phyloP scores from a whole-genome alignment of 139 green algal species.

The Edaphochlamys debaryana region DNA sequence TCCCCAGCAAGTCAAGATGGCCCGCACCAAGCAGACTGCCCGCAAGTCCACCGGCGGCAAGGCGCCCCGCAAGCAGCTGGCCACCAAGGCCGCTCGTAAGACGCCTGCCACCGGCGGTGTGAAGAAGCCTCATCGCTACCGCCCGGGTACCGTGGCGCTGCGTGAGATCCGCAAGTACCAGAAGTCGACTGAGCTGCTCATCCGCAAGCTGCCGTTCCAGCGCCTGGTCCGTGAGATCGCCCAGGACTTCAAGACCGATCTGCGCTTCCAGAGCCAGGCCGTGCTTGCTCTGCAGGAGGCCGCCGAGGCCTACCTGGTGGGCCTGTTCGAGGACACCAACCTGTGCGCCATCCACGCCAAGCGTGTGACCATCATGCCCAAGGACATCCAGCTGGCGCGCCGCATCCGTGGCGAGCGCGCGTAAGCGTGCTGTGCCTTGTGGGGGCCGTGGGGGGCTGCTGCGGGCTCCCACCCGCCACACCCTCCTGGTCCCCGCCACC shows the following conservation, averaged over 20 bases:
- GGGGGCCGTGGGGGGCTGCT: too few relatives aligned
- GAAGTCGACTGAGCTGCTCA: conserved; percentile 93
- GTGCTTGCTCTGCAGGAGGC: conserved; percentile 95
- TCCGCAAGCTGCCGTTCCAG: conserved; percentile 97
- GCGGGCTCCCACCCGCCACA: too few relatives aligned
- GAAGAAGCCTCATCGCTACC: conserved; percentile 90
- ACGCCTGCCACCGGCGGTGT: conserved; percentile 70
- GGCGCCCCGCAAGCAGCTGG: conserved; percentile 94
- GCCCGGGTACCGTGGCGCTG: conserved; percentile 88
- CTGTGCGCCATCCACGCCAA: conserved; percentile 96
- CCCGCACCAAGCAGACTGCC: conserved; percentile 89
- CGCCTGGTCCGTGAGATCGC: conserved; percentile 97
- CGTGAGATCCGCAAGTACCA: conserved; percentile 94
- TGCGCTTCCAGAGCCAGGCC: conserved; percentile 95
- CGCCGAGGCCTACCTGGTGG: conserved; percentile 94
- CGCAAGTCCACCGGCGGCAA: conserved; percentile 89
- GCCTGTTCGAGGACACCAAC: conserved; percentile 95
- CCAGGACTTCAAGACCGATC: conserved; percentile 99
- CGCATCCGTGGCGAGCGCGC: conserved; percentile 65
- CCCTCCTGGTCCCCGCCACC: too few relatives aligned
- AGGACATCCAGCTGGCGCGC: conserved; percentile 71
- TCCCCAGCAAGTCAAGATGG: too few relatives aligned
- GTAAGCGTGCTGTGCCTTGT: too few relatives aligned
- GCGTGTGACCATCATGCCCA: conserved; percentile 79
- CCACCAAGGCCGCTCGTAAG: conserved; percentile 90